Percentiles rank a stretch among this genome's conserved stretches.
phyloP scores from a whole-genome alignment of 1,139 yeast genomes.

The Taphrina pruni region DNA sequence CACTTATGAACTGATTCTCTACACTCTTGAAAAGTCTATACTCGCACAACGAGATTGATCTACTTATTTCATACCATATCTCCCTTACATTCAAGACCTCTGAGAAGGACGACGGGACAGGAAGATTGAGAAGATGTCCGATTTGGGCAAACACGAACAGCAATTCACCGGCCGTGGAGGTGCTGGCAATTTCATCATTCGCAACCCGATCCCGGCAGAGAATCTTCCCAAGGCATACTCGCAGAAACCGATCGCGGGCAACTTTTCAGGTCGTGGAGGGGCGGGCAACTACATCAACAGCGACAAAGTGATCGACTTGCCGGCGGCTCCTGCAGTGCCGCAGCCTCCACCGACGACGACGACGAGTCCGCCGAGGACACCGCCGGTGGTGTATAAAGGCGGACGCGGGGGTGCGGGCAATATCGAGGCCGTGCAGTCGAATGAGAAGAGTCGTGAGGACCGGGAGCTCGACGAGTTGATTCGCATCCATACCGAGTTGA shows the following conservation, averaged over 20 bases:
- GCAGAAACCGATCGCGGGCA: conserved; percentile 29
- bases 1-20: too few relatives aligned
- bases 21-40: too few relatives aligned
- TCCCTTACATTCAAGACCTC: too few relatives aligned
- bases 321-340: background rate
- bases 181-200: conserved; percentile 38
- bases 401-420: conserved; percentile 40
- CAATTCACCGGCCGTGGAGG: conserved; percentile 41
- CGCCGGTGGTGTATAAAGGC: conserved; percentile 29
- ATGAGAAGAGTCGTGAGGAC: conserved; percentile 35
- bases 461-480: conserved; percentile 35
- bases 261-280: conserved; percentile 40
- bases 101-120: background rate
- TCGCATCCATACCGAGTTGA: conserved; percentile 28
- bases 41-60: too few relatives aligned
- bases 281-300: conserved; percentile 27
- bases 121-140: conserved; percentile 4
- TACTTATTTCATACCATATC: too few relatives aligned
- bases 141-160: conserved; percentile 33
- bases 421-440: conserved; percentile 38
- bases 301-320: conserved; percentile 20
- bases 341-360: background rate
- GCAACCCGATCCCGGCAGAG: conserved; percentile 36
- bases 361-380: conserved; percentile 13
- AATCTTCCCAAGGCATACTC: conserved; percentile 28